A percentile compares a stretch with the other conserved stretches of the same genome.
Conservation (phyloP, 345 rosid genomes). For the Noccaea caerulescens region DNA sequence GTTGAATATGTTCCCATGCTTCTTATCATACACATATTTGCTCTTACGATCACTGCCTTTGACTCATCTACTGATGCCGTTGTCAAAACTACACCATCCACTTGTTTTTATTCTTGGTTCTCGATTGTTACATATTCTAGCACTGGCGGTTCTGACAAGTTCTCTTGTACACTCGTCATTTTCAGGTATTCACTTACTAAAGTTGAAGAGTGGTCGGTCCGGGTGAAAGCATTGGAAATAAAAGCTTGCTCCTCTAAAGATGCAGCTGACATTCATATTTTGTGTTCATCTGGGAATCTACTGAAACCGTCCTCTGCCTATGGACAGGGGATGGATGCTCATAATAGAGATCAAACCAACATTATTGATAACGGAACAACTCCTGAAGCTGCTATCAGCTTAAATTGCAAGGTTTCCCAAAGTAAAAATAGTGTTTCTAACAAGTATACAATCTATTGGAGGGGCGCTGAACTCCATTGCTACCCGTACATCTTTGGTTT, state of each 20-base stretch:
- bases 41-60: slow-evolving; percentile 12
- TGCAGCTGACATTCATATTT: slow-evolving; percentile 48
- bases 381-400: slow-evolving; percentile 53
- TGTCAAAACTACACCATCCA: slow-evolving; percentile 21
- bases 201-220: slow-evolving; percentile 56
- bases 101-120: slow-evolving; percentile 2
- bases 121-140: slow-evolving; percentile 10
- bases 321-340: slow-evolving; percentile 45
- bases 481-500: slow-evolving; percentile 64
- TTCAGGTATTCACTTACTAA: slow-evolving; percentile 63
- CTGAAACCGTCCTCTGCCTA: slow-evolving; percentile 41
- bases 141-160: slow-evolving; percentile 30
- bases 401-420: slow-evolving; percentile 59
- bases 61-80: slow-evolving; percentile 16
- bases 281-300: slow-evolving; percentile 59
- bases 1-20: slow-evolving; percentile 23
- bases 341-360: slow-evolving; percentile 36
- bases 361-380: slow-evolving; percentile 31
- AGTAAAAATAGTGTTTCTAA: slow-evolving; percentile 40
- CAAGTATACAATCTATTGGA: slow-evolving; percentile 56
- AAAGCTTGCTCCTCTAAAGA: slow-evolving; percentile 47
- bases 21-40: slow-evolving; percentile 23
- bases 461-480: slow-evolving; percentile 78
- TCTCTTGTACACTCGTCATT: slow-evolving; percentile 26
- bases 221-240: slow-evolving; percentile 57